A percentile compares a stretch with the other conserved stretches of the same genome.
phyloP scores from a whole-genome alignment of 768 basidiomycete genomes.

The Lactarius sanguifluus region DNA sequence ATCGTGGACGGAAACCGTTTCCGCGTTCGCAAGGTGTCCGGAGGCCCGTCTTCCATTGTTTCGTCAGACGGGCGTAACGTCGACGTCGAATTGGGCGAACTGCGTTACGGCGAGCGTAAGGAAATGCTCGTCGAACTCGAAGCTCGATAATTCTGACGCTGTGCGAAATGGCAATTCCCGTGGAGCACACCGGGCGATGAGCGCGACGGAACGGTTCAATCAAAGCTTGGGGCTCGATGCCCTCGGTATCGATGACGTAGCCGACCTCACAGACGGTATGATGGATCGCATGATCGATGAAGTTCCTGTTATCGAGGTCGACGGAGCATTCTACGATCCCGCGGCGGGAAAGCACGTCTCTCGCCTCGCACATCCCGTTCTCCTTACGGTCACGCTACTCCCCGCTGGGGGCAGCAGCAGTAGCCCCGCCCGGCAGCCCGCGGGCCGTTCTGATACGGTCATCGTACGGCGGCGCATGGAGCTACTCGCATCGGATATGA shows the following conservation, averaged over 20 bases:
- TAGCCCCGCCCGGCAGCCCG: constrained; percentile 37
- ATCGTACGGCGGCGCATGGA: constrained; percentile 96
- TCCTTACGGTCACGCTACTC: constrained; percentile 91
- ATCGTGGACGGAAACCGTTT: constrained; percentile 89
- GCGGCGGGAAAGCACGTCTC: constrained; percentile 79
- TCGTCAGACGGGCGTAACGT: constrained; percentile 92
- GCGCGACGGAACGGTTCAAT: constrained; percentile 89
- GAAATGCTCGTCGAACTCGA: constrained; percentile 98
- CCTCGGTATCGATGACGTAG: constrained; percentile 65
- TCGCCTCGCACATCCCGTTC: constrained; percentile 86
- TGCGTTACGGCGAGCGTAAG: constrained; percentile 94
- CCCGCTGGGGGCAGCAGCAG: constrained; percentile 43
- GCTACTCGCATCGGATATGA: constrained; percentile 95
- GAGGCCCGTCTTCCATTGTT: constrained; percentile 83
- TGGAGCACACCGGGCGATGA: constrained; percentile 42
- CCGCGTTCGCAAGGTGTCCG: constrained; percentile 92
- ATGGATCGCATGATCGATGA: constrained; percentile 98
- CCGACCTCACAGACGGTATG: constrained; percentile 84
- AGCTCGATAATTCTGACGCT: constrained; percentile 76
- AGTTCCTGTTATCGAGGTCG: constrained; percentile 93
- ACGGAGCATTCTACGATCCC: constrained; percentile 94
- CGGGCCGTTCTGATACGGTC: constrained; percentile 65
- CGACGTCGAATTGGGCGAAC: constrained; percentile 91
- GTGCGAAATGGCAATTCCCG: constrained; percentile 19
- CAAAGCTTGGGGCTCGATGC: constrained; percentile 81